Percentiles rank a stretch among this genome's conserved stretches.
Conservation (phyloP, 495 filamentous ascomycete species). For the Aspergillus wentii region DNA sequence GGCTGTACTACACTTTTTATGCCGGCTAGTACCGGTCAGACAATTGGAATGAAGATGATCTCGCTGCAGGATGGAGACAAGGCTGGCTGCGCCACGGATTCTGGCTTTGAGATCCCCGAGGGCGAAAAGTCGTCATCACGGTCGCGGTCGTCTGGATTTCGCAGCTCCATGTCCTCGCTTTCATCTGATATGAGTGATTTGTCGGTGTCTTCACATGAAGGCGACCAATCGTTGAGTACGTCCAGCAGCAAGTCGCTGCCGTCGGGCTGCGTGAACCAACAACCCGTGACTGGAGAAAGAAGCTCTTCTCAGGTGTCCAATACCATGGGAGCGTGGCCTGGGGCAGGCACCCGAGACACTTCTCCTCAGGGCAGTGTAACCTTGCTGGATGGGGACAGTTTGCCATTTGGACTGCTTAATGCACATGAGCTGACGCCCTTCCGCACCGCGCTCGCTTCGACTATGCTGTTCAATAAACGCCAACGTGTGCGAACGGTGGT, state of each 20-base stretch:
- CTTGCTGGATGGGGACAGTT: constrained; percentile 61
- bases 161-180: constrained; percentile 32
- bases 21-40: constrained; percentile 64
- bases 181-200: constrained; percentile 37
- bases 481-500: constrained; percentile 63
- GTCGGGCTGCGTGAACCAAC: constrained; percentile 31
- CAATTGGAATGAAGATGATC: constrained; percentile 60
- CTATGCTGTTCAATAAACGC: constrained; percentile 69
- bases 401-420: constrained; percentile 73
- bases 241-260: constrained; percentile 19
- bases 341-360: constrained; percentile 44
- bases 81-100: constrained; percentile 31
- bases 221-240: constrained; percentile 12
- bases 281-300: too few species aligned
- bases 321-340: constrained; percentile 36
- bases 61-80: constrained; percentile 38
- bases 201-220: constrained; percentile 34
- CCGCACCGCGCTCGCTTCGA: constrained; percentile 80
- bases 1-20: constrained; percentile 87
- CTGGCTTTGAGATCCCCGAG: constrained; percentile 11
- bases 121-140: constrained; percentile 10
- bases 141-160: constrained; percentile 9
- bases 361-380: constrained; percentile 75
- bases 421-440: constrained; percentile 88
- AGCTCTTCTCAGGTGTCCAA: constrained; percentile 20